Evolutionary conservation across 2,329 filamentous ascomycete species (phyloP).

Genomic region (Colletotrichum tofieldiae): DNA sequence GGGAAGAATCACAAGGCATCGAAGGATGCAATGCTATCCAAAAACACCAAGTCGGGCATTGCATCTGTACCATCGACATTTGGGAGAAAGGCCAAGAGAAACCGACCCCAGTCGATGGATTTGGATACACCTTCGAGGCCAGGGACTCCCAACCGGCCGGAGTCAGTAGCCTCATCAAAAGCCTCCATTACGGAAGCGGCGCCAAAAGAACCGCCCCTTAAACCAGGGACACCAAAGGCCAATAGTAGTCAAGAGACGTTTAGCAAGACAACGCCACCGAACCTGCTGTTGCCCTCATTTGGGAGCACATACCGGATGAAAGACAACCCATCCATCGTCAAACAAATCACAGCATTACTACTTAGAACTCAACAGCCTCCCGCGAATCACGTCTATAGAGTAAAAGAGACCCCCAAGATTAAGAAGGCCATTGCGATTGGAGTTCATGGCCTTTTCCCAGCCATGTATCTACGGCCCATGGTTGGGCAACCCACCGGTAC

Average conservation of each 20-base stretch:
- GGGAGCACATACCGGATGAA: slow-evolving; percentile 77
- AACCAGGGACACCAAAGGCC: slow-evolving; percentile 35
- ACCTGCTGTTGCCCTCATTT: slow-evolving; percentile 81
- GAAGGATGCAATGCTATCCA: slow-evolving; percentile 44
- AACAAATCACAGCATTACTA: slow-evolving; percentile 74
- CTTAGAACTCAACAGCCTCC: slow-evolving; percentile 70
- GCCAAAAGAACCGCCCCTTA: slow-evolving; percentile 26
- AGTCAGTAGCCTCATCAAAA: slow-evolving; percentile 48
- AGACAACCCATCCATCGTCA: slow-evolving; percentile 79
- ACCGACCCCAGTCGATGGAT: slow-evolving; percentile 65
- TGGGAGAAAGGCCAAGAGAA: slow-evolving; percentile 61
- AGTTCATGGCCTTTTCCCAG: slow-evolving; percentile 94
- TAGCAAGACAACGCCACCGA: slow-evolving; percentile 63
- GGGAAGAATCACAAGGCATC: slow-evolving; percentile 40
- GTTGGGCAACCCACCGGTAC: slow-evolving; percentile 97
- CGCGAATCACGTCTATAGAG: slow-evolving; percentile 80
- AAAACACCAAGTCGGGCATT: slow-evolving; percentile 46
- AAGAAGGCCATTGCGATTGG: slow-evolving; percentile 93
- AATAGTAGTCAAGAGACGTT: slow-evolving; percentile 55
- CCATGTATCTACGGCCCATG: slow-evolving; percentile 87
- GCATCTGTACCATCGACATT: slow-evolving; percentile 47
- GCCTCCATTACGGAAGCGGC: slow-evolving; percentile 47
- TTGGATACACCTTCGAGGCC: slow-evolving; percentile 57
- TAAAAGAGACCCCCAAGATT: slow-evolving; percentile 79
- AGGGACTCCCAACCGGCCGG: slow-evolving; percentile 52